Base-by-base conservation (phyloP, 208 protist species). In the Acanthamoeba castellanii region DNA sequence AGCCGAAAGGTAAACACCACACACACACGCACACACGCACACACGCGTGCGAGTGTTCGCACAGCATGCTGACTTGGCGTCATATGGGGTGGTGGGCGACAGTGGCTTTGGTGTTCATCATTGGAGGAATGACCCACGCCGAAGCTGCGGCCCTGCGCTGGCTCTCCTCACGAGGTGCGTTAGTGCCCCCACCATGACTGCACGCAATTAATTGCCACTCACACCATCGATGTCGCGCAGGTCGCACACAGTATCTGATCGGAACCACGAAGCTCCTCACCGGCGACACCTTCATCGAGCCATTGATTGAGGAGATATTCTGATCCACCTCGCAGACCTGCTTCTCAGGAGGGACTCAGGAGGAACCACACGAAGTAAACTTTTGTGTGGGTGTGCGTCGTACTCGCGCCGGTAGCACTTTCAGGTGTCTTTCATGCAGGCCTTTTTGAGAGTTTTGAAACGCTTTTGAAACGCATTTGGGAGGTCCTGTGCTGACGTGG, bases 91-190 rank as follows among this genome's bases (percentile, higher is more conserved):
- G 22, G n/a, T 27, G 30, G 13, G 64, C 64, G 30, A n/a, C 42
- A 82, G 74, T 82, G 74, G 74, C 37, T 34, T 27, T 82, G 74
- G 74, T 82, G 27, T 82, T 82, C 74, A 52, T 82, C 74, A 82
- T 82, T 20, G 74, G 74, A 47, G 74, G 74, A 27, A 82, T 82
- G 74, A 82, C 74, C 20, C 42, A 82, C 37, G 74, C 74, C 0
- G 74, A 82, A 52, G 74, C 74, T 18, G 74, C 74, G 18, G 74
- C 74, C 74, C 74, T 82, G 1, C 74, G 74, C 42, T 52, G 32
- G 74, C 74, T 82, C 32, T 82, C 74, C 37, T 82, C 74, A 6
- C 74, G 37, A 47, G 74, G 70, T 78, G 11, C 70, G 37, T 66
- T 66, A n/a, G 59, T 66, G 59, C 20, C 55, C n/a, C n/a, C 11